Percentiles rank a stretch among this genome's conserved stretches.
These are phyloP conservation scores for Laetiporus sulphureus DNA, from an alignment of 1,284 basidiomycete genomes.

Conservation along the genomic window DNA sequence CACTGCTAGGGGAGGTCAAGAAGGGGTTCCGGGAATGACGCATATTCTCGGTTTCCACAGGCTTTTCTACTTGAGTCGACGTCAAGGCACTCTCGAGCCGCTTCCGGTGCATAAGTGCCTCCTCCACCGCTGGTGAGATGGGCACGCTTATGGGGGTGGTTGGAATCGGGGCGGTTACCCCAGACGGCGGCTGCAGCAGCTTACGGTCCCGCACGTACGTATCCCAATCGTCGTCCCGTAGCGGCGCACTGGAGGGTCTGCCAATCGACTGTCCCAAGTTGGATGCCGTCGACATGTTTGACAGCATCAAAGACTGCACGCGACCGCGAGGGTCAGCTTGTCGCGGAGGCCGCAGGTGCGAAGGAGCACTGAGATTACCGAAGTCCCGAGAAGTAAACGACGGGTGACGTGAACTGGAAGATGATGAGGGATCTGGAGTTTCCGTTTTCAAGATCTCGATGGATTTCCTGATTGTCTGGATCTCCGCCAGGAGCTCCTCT, in stretches of 20 bases:
- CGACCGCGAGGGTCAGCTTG: constrained; percentile 59
- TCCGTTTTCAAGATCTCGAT: constrained; percentile 69
- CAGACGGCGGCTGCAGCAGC: constrained; percentile 74
- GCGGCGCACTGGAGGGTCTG: constrained; percentile 64
- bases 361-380: constrained; percentile 39
- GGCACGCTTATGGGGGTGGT: constrained; percentile 46
- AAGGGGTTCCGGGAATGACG: not conserved
- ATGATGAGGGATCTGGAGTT: constrained; percentile 50
- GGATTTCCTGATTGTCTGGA: constrained; percentile 68
- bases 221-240: constrained; percentile 70
- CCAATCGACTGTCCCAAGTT: constrained; percentile 46
- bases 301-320: constrained; percentile 63
- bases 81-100: constrained; percentile 50
- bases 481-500: constrained; percentile 66
- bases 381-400: constrained; percentile 61
- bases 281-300: constrained; percentile 44
- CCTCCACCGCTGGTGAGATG: constrained; percentile 63
- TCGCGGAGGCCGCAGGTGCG: constrained; percentile 61
- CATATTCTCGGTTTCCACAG: not conserved
- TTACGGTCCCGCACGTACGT: constrained; percentile 73
- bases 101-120: constrained; percentile 63
- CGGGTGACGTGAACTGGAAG: constrained; percentile 53
- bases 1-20: constrained; percentile 14
- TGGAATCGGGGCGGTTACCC: constrained; percentile 64
- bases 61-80: constrained; percentile 27